A percentile compares a stretch with the other conserved stretches of the same genome.
Conservation (phyloP, 768 basidiomycete species). For the Agaricus subrufescens region DNA sequence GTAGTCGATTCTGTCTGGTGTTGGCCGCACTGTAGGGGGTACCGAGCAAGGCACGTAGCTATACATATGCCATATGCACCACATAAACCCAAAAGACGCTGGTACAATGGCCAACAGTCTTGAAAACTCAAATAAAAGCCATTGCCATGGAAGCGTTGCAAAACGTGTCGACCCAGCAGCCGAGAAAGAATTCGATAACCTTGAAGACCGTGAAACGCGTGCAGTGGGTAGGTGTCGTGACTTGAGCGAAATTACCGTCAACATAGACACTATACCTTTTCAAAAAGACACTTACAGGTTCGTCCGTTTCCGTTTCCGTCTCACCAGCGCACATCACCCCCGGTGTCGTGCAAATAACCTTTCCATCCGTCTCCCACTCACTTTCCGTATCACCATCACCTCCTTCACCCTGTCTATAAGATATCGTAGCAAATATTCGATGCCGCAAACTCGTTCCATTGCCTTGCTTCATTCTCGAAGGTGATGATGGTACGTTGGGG, state of each 20-base stretch:
- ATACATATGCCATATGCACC: constrained; percentile 53
- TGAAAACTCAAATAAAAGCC: constrained; percentile 64
- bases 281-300: constrained; percentile 50
- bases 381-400: not conserved
- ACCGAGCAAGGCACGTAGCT: constrained; percentile 11
- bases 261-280: not conserved
- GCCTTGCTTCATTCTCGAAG: not conserved
- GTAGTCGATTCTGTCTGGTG: constrained; percentile 59
- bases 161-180: constrained; percentile 29
- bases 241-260: constrained; percentile 24
- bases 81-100: constrained; percentile 59
- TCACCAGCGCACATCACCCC: constrained; percentile 62
- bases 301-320: constrained; percentile 76
- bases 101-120: constrained; percentile 71
- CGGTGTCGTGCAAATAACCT: constrained; percentile 59
- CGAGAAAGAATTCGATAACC: not conserved
- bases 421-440: constrained; percentile 1
- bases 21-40: constrained; percentile 28
- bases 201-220: constrained; percentile 24
- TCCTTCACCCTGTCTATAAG: not conserved
- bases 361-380: constrained; percentile 15
- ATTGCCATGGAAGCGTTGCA: constrained; percentile 25
- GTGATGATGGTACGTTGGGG: not conserved
- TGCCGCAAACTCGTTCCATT: not conserved
- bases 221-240: constrained; percentile 66